Conservation (phyloP, 2,329 filamentous ascomycete genomes). For the Chaetomium strumarium region DNA sequence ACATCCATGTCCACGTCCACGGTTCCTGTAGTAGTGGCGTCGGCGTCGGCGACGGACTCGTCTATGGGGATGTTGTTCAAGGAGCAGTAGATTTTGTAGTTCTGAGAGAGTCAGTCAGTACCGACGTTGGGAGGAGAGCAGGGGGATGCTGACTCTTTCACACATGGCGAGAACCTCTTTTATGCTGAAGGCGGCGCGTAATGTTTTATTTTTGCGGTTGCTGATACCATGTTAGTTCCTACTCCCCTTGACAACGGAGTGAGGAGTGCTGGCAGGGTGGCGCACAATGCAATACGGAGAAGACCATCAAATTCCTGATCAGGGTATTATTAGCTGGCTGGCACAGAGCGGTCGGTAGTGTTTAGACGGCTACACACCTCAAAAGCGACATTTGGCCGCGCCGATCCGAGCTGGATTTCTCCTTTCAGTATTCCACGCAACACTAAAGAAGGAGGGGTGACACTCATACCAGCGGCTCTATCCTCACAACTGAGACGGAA, state of each 20-base stretch:
- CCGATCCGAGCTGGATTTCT: slow-evolving; percentile 58
- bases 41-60: slow-evolving; percentile 48
- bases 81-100: slow-evolving; percentile 86
- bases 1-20: slow-evolving; percentile 29
- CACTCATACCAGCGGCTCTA: slow-evolving; percentile 22
- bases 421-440: not conserved
- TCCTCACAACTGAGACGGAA: slow-evolving; percentile 20
- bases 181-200: slow-evolving; percentile 75
- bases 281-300: slow-evolving; percentile 65
- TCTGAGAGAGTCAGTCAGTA: slow-evolving; percentile 36
- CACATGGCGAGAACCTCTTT: slow-evolving; percentile 76
- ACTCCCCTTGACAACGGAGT: not conserved
- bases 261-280: slow-evolving; percentile 34
- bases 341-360: too few relatives aligned
- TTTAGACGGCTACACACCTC: slow-evolving; percentile 30
- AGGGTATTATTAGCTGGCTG: not conserved
- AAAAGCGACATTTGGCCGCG: slow-evolving; percentile 80
- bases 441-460: not conserved
- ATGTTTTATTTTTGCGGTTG: slow-evolving; percentile 80
- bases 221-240: slow-evolving; percentile 1
- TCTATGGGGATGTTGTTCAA: slow-evolving; percentile 77
- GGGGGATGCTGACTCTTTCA: slow-evolving; percentile 41
- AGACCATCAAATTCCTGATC: slow-evolving; percentile 86
- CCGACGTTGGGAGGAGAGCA: not conserved
- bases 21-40: slow-evolving; percentile 26